A percentile compares a stretch with the other conserved stretches of the same genome.
Evolutionary conservation across 1,284 basidiomycete species (phyloP).

Genomic region (Hypsizygus ulmarius): DNA sequence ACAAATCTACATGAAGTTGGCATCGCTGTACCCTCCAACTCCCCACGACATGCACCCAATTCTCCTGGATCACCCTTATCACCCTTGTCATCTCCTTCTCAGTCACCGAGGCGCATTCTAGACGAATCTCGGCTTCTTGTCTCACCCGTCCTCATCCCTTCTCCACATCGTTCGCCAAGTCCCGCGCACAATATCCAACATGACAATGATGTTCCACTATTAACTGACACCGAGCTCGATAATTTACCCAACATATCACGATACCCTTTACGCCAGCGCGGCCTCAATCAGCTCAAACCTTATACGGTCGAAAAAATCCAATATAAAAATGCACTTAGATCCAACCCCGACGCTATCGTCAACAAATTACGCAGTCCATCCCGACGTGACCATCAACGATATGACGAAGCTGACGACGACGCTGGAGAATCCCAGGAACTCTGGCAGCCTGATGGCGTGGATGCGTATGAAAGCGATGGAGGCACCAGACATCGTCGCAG

Average conservation of each 20-base stretch:
- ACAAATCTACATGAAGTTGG: neutral
- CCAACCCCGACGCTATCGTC: constrained; percentile 58
- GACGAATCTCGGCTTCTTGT: neutral
- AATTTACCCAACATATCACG: constrained; percentile 29
- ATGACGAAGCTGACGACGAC: constrained; percentile 29
- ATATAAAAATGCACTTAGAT: constrained; percentile 46
- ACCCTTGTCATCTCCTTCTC: constrained; percentile 4
- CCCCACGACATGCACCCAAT: too few relatives aligned
- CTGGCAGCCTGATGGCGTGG: constrained; percentile 20
- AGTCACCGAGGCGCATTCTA: neutral
- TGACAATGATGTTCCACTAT: neutral
- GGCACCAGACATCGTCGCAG: constrained; percentile 5
- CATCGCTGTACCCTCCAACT: neutral
- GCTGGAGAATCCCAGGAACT: constrained; percentile 16
- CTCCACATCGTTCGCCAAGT: neutral
- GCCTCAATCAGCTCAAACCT: constrained; percentile 51
- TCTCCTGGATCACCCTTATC: constrained; percentile 6
- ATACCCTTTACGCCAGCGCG: constrained; percentile 51
- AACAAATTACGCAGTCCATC: constrained; percentile 38
- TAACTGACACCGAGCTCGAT: constrained; percentile 5
- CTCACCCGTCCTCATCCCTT: neutral
- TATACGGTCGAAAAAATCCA: constrained; percentile 48
- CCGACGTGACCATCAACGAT: constrained; percentile 18
- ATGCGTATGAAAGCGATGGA: constrained; percentile 29
- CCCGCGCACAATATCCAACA: neutral